Conservation (phyloP, 2,329 filamentous ascomycete species). For the Colletotrichum somersetense region DNA sequence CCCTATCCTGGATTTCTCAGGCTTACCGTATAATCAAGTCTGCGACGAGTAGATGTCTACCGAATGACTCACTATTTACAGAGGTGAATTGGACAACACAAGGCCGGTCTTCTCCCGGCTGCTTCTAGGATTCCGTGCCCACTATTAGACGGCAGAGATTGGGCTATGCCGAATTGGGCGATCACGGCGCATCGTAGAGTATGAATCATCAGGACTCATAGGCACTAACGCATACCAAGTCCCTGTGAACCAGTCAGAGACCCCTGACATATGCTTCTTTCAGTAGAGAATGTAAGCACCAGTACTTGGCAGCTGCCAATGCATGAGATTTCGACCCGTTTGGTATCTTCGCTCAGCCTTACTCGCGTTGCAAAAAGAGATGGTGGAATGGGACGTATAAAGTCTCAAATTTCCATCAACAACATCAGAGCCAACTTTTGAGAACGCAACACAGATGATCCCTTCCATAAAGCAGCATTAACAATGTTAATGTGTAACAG, state of each 20-base stretch:
- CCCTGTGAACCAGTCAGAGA: neutral
- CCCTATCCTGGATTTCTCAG: neutral
- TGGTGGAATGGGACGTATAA: neutral
- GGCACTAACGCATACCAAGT: neutral
- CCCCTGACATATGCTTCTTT: too few relatives aligned
- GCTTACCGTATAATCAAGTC: neutral
- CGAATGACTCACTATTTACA: neutral
- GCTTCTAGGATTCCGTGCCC: neutral
- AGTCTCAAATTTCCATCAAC: neutral
- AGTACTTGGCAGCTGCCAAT: too few relatives aligned
- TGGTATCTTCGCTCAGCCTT: neutral
- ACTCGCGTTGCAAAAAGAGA: neutral
- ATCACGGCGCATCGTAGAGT: neutral
- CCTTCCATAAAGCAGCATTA: neutral
- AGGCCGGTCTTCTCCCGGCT: neutral
- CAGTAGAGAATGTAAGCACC: neutral
- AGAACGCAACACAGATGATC: neutral
- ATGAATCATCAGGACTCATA: neutral
- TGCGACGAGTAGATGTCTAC: neutral
- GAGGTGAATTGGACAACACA: neutral
- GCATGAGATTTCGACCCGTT: too few relatives aligned
- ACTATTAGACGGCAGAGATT: too few relatives aligned
- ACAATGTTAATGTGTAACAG: neutral
- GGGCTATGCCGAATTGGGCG: neutral
- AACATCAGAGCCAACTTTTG: too few relatives aligned